Evolutionary conservation across 352 stramenopile genomes (phyloP).

Genomic region (Globisporangium mamillatum): DNA sequence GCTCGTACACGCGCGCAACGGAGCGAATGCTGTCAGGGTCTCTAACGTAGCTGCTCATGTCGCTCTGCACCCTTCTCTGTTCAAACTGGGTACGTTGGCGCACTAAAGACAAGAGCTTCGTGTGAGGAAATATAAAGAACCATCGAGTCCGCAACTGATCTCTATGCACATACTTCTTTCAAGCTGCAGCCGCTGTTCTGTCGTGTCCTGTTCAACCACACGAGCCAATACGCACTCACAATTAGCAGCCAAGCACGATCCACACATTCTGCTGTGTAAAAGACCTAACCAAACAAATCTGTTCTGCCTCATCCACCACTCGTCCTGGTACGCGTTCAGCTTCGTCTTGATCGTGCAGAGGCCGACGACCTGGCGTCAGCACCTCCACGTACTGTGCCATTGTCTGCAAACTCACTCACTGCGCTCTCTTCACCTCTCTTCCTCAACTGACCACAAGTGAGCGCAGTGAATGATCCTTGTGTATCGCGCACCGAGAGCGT

Average conservation of each 20-base stretch:
- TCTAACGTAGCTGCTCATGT: slow-evolving; percentile 19
- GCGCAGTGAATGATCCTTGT: no score
- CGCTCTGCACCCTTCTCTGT: slow-evolving; percentile 20
- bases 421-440: not conserved
- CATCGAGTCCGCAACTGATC: not conserved
- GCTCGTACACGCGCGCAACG: slow-evolving; percentile 40
- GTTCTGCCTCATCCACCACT: not conserved
- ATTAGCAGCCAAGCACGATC: not conserved
- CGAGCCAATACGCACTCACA: not conserved
- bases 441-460: no score
- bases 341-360: not conserved
- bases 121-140: not conserved
- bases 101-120: not conserved
- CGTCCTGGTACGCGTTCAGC: not conserved
- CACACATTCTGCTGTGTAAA: not conserved
- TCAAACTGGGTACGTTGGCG: slow-evolving; percentile 23
- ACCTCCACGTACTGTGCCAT: slow-evolving; percentile 32
- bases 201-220: not conserved
- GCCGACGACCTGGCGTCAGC: slow-evolving; percentile 18
- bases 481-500: not conserved
- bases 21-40: slow-evolving; percentile 25
- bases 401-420: slow-evolving; percentile 3
- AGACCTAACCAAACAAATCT: not conserved
- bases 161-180: slow-evolving; percentile 5
- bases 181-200: slow-evolving; percentile 10